Conservation (phyloP, 2,329 filamentous ascomycete species). For the Aureobasidium sp. region DNA sequence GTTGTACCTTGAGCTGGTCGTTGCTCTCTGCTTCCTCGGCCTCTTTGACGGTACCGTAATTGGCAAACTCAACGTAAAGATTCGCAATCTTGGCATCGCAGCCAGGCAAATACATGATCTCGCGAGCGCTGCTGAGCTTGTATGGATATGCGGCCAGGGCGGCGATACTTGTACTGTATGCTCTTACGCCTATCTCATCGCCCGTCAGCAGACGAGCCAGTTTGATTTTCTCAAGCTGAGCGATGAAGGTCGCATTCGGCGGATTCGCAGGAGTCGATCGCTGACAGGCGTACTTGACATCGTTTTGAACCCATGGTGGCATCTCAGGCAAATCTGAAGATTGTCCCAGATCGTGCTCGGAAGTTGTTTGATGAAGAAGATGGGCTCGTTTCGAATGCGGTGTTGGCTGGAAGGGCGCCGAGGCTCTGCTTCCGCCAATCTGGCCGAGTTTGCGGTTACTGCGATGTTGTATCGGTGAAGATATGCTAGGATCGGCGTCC, state of each 20-base stretch:
- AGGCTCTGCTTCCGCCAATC: slow-evolving; percentile 28
- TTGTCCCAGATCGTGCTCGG: slow-evolving; percentile 60
- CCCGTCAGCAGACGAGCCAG: slow-evolving; percentile 61
- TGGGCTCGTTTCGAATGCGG: slow-evolving; percentile 27
- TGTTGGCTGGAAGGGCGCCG: slow-evolving; percentile 21
- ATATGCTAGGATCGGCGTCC: slow-evolving; percentile 21
- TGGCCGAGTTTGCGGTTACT: neutral
- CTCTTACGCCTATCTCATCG: slow-evolving; percentile 73
- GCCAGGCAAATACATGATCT: slow-evolving; percentile 57
- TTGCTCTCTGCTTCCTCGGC: slow-evolving; percentile 59
- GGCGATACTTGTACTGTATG: slow-evolving; percentile 83
- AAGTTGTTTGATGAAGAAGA: slow-evolving; percentile 65
- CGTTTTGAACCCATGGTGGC: slow-evolving; percentile 61
- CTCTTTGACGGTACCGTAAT: slow-evolving; percentile 53
- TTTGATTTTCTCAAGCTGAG: slow-evolving; percentile 66
- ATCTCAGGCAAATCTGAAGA: slow-evolving; percentile 52
- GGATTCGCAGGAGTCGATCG: slow-evolving; percentile 62
- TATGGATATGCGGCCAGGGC: slow-evolving; percentile 74
- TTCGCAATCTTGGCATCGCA: slow-evolving; percentile 74
- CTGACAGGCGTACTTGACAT: slow-evolving; percentile 69
- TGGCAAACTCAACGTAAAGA: slow-evolving; percentile 69
- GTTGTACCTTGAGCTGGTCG: slow-evolving; percentile 56
- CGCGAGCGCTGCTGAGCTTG: slow-evolving; percentile 39
- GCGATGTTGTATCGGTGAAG: neutral
- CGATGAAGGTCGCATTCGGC: slow-evolving; percentile 70